Percentiles rank a stretch among this genome's conserved stretches.
Evolutionary conservation across 1,139 yeast genomes (phyloP).

Genomic region (Casaregolazyma lundiana): DNA sequence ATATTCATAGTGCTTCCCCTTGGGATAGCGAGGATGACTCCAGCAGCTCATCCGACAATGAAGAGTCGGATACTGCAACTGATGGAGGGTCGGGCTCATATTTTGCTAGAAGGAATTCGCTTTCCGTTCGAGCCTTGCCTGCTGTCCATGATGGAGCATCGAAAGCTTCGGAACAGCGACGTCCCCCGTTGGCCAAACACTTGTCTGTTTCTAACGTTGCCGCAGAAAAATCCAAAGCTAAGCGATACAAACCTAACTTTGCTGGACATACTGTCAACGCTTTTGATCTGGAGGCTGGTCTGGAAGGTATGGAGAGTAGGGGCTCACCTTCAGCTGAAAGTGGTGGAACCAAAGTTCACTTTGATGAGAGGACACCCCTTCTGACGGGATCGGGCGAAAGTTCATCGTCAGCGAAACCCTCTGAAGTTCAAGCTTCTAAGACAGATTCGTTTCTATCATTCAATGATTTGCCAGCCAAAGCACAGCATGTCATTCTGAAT

Average conservation of each 20-base stretch:
- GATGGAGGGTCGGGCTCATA: slow-evolving; percentile 10
- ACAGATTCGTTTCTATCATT: slow-evolving; percentile 44
- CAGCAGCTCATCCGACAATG: slow-evolving; percentile 17
- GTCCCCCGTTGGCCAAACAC: slow-evolving; percentile 19
- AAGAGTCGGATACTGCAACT: slow-evolving; percentile 22
- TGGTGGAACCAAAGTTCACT: neutral
- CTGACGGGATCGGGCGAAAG: slow-evolving; percentile 8
- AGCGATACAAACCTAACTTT: slow-evolving; percentile 52
- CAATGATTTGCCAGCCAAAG: slow-evolving; percentile 82
- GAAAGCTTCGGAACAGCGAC: neutral
- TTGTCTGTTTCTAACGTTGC: slow-evolving; percentile 15
- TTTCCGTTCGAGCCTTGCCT: neutral
- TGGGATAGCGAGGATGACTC: slow-evolving; percentile 27
- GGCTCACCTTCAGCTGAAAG: slow-evolving; percentile 1
- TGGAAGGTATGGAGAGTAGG: slow-evolving; percentile 8
- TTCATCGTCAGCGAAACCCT: neutral
- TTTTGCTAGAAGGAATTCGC: slow-evolving; percentile 14
- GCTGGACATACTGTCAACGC: slow-evolving; percentile 54
- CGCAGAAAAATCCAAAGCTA: slow-evolving; percentile 19
- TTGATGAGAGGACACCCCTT: slow-evolving; percentile 8
- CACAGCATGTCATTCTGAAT: slow-evolving; percentile 83
- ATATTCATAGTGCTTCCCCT: slow-evolving; percentile 32
- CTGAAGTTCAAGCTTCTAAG: neutral
- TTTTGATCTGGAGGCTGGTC: slow-evolving; percentile 4
- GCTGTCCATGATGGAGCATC: neutral